Conservation (phyloP, 2,329 filamentous ascomycete genomes). For the Ascomycota sp. region DNA sequence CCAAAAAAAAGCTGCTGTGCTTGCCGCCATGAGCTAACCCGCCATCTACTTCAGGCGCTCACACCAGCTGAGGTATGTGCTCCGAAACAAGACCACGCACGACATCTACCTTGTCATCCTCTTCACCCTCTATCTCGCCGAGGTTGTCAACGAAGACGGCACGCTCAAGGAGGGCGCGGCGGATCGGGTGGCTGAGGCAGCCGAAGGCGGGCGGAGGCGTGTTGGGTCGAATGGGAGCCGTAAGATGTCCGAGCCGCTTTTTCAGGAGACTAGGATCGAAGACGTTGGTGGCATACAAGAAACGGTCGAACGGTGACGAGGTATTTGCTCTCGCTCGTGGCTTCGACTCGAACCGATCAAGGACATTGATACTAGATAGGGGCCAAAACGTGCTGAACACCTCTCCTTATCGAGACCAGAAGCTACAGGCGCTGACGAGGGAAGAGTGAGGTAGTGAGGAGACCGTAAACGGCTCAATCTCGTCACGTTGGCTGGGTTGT, state of each 20-base stretch:
- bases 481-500: no score
- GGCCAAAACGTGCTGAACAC: no score
- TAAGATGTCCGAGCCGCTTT: background rate
- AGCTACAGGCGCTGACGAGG: no score
- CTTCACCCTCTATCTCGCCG: slow-evolving; percentile 55
- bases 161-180: slow-evolving; percentile 23
- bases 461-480: no score
- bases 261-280: no score
- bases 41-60: slow-evolving; percentile 35
- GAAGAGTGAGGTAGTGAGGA: no score
- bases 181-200: slow-evolving; percentile 6
- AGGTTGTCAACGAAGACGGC: slow-evolving; percentile 40
- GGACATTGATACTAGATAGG: no score
- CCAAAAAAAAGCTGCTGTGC: background rate
- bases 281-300: no score
- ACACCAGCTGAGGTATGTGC: slow-evolving; percentile 75
- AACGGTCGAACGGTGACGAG: no score
- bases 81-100: slow-evolving; percentile 58
- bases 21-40: slow-evolving; percentile 1
- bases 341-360: no score
- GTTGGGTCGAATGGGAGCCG: slow-evolving; percentile 4
- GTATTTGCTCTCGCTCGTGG: no score
- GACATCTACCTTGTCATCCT: slow-evolving; percentile 63
- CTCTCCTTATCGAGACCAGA: no score
- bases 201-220: slow-evolving; percentile 6